Percentiles rank a stretch among this genome's conserved stretches.
phyloP scores from a whole-genome alignment of 257 asterid genomes.

The Lithospermum erythrorhizon region DNA sequence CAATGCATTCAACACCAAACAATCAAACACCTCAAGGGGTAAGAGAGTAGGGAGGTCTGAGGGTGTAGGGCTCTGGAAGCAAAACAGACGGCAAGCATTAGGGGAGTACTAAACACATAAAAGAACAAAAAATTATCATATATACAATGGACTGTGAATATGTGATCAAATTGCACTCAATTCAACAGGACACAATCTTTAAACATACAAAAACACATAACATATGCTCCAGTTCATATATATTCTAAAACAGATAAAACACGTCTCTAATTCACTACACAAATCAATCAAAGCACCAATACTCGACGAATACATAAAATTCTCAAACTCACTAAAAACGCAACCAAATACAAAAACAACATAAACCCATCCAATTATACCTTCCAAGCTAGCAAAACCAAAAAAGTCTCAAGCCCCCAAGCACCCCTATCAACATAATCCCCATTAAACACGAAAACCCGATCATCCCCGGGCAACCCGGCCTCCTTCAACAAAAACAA shows the following conservation, averaged over 20 bases:
- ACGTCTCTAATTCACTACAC: no score
- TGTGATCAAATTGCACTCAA: no score
- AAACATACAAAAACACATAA: no score
- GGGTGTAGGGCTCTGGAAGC: conserved; percentile 57
- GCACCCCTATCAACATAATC: conserved; percentile 99
- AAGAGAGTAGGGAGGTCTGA: conserved; percentile 56
- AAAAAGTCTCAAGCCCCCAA: conserved; percentile 95
- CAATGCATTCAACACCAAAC: conserved; percentile 60
- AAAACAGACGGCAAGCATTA: conserved; percentile 73
- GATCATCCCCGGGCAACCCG: conserved; percentile 66
- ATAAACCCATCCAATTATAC: conserved; percentile 20
- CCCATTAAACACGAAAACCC: conserved; percentile 85
- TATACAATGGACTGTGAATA: no score
- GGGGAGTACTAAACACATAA: not conserved
- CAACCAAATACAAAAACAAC: no score
- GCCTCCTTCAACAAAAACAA: conserved; percentile 60
- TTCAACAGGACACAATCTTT: no score
- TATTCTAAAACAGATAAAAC: no score
- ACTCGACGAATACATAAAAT: no score
- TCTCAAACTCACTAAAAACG: no score
- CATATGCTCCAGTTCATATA: no score
- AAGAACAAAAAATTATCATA: no score
- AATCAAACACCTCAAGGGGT: conserved; percentile 67
- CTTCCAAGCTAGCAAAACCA: conserved; percentile 88
- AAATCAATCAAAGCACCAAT: no score